phyloP scores from a whole-genome alignment of 805 yeast species.

The Myxozyma lipomycoides region DNA sequence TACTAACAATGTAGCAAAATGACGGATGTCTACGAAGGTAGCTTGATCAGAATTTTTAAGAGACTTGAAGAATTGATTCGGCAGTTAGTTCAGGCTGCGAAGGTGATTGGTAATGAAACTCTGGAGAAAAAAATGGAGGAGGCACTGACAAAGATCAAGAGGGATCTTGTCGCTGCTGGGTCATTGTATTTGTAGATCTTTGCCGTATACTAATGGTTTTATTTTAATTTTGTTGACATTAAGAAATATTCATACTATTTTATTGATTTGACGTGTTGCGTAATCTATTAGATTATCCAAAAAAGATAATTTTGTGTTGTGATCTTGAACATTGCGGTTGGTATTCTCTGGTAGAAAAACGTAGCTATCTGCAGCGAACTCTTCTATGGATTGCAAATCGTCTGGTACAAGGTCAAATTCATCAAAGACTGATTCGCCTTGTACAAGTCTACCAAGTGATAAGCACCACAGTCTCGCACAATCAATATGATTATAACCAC shows the following conservation, averaged over 20 bases:
- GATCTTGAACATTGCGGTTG: constrained; percentile 1
- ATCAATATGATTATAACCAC: constrained; percentile 65
- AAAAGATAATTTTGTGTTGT: constrained; percentile 6
- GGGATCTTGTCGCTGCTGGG: constrained; percentile 89
- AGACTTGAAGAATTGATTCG: constrained; percentile 88
- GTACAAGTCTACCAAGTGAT: constrained; percentile 26
- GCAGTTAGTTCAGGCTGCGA: constrained; percentile 87
- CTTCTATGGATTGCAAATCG: constrained; percentile 5
- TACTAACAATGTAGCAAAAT: constrained; percentile 49
- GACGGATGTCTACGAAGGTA: constrained; percentile 98
- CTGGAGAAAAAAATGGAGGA: constrained; percentile 85
- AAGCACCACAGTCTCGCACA: constrained; percentile 60
- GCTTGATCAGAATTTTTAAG: constrained; percentile 89
- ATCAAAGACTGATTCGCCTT: constrained; percentile 3
- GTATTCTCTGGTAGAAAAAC: constrained; percentile 7
- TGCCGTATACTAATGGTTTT: neutral
- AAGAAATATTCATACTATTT: neutral
- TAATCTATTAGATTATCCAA: constrained; percentile 9
- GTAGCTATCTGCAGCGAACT: constrained; percentile 15
- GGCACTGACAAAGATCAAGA: constrained; percentile 78
- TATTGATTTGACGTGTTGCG: constrained; percentile 1
- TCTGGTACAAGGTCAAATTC: constrained; percentile 23
- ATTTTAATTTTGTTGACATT: neutral
- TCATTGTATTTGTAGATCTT: constrained; percentile 61
- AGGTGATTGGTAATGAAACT: constrained; percentile 86